Evolutionary conservation across 352 stramenopile genomes (phyloP), one percentile per base, ranked within the genome.

Genomic region (Phytophthora pistaciae): DNA sequence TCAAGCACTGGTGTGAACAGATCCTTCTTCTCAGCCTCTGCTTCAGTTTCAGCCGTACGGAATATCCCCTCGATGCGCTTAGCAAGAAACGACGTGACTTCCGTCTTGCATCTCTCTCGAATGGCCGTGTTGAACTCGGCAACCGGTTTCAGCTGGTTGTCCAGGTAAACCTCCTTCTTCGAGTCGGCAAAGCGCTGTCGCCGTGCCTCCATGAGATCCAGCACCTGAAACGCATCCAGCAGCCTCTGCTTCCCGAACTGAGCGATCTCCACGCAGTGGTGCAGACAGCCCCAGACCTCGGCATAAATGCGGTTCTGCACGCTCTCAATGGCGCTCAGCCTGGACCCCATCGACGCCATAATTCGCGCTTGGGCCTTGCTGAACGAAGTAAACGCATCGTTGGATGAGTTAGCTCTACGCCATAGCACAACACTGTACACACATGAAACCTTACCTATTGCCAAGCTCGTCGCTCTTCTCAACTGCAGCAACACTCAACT

Each of bases 181-280:
- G 77, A 77, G 5, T 89, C 72, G 6, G 56, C 74, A 36, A 88
- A 80, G 14, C 84, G 84, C 18, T 80, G 75, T 1, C 87, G 83
- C 0, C 87, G 79, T 23, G 71, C 78, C 58, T 95, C 89, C 79
- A 96, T 93, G 38, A 93, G 73, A 20, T 94, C 80, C 33, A 96
- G 77, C 14, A 94, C 77, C 44, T 90, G 78, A 49, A 96, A 94
- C 2, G 89, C 86, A 60, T 92, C 83, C 11, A 75, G 27, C 1
- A 96, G 75, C 0, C 89, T 81, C 27, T 85, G 80, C 38, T 87
- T 88, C 48, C 88, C 86, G 57, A 90, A 90, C 67, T 95, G 88
- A 0, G 86, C 87, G 38, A 96, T 85, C 68, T 96, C 85, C 4
- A 96, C 84, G 38, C 89, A 95, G 73, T 96, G 87, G 42, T 93